Base-by-base conservation (phyloP, 805 yeast genomes). In the Yarrowia keelungensis region DNA sequence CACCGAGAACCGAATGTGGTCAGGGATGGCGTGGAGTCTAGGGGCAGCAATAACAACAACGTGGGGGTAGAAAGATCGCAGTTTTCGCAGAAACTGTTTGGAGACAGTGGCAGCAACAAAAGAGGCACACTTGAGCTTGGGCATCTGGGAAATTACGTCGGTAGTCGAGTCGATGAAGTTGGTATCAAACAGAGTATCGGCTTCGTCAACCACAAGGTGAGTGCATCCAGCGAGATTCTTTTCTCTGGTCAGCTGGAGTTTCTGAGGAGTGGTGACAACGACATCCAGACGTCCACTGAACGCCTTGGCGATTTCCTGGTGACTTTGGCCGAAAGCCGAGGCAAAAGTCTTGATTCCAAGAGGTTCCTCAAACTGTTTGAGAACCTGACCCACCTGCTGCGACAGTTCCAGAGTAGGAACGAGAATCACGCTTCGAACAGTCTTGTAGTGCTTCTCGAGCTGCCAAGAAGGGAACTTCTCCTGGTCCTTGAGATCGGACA, bases 71-170 rank as follows among this genome's bases (percentile, higher is more conserved):
- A 87, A 74, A 50, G 80, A 80, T 5, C 81, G 77, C 68, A 93
- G 78, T 0, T 89, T 84, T 68, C 84, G 84, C 69, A 88, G 88
- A 75, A 92, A 91, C 69, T 86, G 87, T 39, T 85, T 84, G 0
- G 98, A 97, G 42, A 95, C 88, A 0, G 99, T 94, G 0, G 98
- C 98, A 0, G 97, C 89, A 70, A 94, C 91, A 72, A 94, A 85
- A 0, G 93, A 83, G 26, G 92, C 77, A 70, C 91, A 89, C 58
- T 81, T 82, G 49, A 89, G 78, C 70, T 85, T 84, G 19, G 85
- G 81, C 79, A 87, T 82, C 61, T 77, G 72, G 26, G 78, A 81
- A 14, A 92, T 79, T 1, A 86, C 84, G 1, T 80, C 77, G 71
- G 86, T 83, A 2, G 97, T 90, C 61, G 86, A 87, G 35, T 83